These are phyloP conservation scores for Combretum micranthum DNA, from an alignment of 345 rosid genomes.

Conservation along the genomic window DNA sequence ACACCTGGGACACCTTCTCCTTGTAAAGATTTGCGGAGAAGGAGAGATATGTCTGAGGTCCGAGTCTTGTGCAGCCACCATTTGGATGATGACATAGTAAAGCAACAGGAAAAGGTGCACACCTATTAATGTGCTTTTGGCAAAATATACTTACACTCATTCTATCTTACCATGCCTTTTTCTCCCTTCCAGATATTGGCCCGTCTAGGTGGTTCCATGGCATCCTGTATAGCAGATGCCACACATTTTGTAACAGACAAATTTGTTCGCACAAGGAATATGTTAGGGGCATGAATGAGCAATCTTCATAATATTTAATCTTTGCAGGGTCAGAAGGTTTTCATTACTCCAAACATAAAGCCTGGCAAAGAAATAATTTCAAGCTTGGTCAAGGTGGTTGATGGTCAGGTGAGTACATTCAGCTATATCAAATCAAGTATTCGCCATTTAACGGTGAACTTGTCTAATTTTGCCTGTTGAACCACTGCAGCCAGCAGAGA, in stretches of 20 bases:
- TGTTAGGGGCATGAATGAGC: conserved; percentile 31
- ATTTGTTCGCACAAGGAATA: conserved; percentile 81
- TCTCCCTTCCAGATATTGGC: conserved; percentile 48
- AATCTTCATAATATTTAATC: not conserved
- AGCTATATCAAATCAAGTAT: too few relatives aligned
- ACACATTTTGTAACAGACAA: conserved; percentile 72
- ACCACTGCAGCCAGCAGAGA: conserved; percentile 51
- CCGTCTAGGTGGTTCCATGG: conserved; percentile 55
- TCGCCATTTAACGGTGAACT: not conserved
- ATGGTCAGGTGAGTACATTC: conserved; percentile 46
- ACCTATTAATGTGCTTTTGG: conserved; percentile 1
- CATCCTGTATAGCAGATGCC: conserved; percentile 56
- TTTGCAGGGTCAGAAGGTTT: conserved; percentile 59
- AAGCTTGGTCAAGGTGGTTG: conserved; percentile 52
- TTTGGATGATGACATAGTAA: conserved; percentile 64
- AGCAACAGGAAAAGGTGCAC: conserved; percentile 76
- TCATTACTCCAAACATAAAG: conserved; percentile 61
- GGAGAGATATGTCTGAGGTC: conserved; percentile 63
- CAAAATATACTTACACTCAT: conserved; percentile 13
- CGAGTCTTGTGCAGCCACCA: conserved; percentile 80
- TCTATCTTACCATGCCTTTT: conserved; percentile 8
- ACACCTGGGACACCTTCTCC: conserved; percentile 35
- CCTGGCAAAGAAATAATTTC: conserved; percentile 64
- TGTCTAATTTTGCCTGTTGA: conserved; percentile 3
- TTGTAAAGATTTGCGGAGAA: conserved; percentile 51